A percentile compares a stretch with the other conserved stretches of the same genome.
Conservation (phyloP, 345 rosid genomes). For the Hevea brasiliensis region DNA sequence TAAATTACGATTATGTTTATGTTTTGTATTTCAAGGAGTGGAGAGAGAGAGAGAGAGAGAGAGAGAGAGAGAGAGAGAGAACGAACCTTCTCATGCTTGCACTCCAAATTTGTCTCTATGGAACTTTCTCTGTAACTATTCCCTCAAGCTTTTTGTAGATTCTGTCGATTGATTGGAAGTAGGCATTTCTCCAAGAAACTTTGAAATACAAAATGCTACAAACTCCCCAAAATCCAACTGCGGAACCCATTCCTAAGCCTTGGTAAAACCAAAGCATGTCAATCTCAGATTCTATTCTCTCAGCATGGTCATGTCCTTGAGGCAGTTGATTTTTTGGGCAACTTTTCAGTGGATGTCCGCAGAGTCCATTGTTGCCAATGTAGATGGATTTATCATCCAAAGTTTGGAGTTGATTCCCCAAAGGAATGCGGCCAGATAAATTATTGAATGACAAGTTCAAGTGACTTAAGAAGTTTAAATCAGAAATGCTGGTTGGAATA, state of each 20-base stretch:
- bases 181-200: conserved; percentile 16
- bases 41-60: no score
- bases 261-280: conserved; percentile 10
- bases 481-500: conserved; percentile 45
- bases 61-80: no score
- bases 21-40: no score
- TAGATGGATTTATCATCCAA: conserved; percentile 23
- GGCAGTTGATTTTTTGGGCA: conserved; percentile 3
- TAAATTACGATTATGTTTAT: no score
- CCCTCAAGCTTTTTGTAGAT: neutral
- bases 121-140: neutral
- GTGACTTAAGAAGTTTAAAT: conserved; percentile 27
- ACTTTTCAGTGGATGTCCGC: conserved; percentile 22
- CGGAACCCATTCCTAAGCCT: conserved; percentile 2
- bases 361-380: conserved; percentile 30
- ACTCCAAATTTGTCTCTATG: no score
- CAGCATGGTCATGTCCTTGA: neutral
- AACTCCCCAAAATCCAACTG: conserved; percentile 11
- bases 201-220: conserved; percentile 8
- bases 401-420: conserved; percentile 22
- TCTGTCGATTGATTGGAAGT: neutral
- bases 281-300: neutral
- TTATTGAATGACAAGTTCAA: conserved; percentile 53
- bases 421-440: conserved; percentile 47
- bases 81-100: no score